phyloP scores from a whole-genome alignment of 2,329 filamentous ascomycete genomes.

The Purpureocillium lavendulum region DNA sequence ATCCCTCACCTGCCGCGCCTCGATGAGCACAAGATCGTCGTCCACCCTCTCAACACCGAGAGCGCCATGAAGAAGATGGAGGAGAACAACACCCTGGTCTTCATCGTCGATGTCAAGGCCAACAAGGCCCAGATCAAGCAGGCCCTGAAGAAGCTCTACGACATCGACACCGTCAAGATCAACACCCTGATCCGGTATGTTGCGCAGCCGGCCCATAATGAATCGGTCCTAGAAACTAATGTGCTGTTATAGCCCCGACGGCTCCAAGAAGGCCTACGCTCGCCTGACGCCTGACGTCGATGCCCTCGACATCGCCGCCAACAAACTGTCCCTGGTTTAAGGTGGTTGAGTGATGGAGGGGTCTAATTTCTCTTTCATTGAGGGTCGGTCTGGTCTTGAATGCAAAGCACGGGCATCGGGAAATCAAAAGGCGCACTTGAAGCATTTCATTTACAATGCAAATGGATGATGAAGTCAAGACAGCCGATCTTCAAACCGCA shows the following conservation, averaged over 20 bases:
- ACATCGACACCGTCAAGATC: constrained; percentile 97
- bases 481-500: constrained; percentile 10
- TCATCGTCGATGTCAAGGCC: constrained; percentile 93
- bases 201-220: not conserved
- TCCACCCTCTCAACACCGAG: constrained; percentile 99
- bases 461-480: constrained; percentile 21
- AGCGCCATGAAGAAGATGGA: constrained; percentile 99
- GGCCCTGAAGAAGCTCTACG: constrained; percentile 98
- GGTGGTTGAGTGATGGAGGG: constrained; percentile 8
- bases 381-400: constrained; percentile 31
- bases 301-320: constrained; percentile 97
- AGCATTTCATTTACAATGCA: constrained; percentile 24
- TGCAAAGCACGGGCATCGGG: constrained; percentile 27
- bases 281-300: constrained; percentile 94
- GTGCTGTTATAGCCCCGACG: constrained; percentile 61
- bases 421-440: constrained; percentile 22
- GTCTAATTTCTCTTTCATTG: constrained; percentile 21
- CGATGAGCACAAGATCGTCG: constrained; percentile 95
- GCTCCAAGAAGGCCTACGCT: constrained; percentile 97
- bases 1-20: constrained; percentile 83
- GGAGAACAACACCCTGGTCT: constrained; percentile 99
- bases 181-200: constrained; percentile 95
- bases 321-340: constrained; percentile 98
- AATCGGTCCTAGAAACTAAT: not conserved
- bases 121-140: constrained; percentile 99